Percentiles rank a stretch among this genome's conserved stretches.
Conservation (phyloP, 352 stramenopile species). For the Globisporangium acanthophoron region DNA sequence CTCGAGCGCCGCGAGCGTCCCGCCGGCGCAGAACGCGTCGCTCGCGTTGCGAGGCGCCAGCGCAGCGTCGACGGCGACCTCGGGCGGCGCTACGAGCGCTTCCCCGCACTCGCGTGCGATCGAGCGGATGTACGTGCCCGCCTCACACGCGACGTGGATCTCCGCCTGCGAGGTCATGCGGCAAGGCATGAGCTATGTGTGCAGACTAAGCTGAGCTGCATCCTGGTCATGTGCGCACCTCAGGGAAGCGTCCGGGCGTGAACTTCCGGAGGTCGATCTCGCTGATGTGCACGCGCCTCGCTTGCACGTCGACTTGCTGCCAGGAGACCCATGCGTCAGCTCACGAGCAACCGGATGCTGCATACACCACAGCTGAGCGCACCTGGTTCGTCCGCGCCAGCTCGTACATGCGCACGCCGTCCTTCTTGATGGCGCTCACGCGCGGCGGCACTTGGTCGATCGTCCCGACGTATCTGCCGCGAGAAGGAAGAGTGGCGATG, state of each 20-base stretch:
- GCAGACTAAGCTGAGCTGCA: neutral
- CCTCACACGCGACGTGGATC: slow-evolving; percentile 60
- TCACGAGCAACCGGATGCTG: no score
- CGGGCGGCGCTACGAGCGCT: slow-evolving; percentile 32
- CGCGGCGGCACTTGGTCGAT: slow-evolving; percentile 76
- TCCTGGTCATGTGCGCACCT: slow-evolving; percentile 25
- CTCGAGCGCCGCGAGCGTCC: slow-evolving; percentile 57
- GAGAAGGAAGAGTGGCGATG: neutral
- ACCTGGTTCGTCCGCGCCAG: slow-evolving; percentile 58
- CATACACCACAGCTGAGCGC: neutral
- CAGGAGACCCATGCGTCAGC: no score
- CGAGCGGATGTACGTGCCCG: slow-evolving; percentile 83
- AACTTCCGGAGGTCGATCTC: slow-evolving; percentile 57
- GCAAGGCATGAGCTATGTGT: no score
- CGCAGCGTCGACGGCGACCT: slow-evolving; percentile 13
- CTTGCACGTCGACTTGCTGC: slow-evolving; percentile 50
- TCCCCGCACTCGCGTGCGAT: slow-evolving; percentile 84
- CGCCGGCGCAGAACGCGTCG: slow-evolving; percentile 44
- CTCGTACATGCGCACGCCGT: slow-evolving; percentile 77
- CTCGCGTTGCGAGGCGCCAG: slow-evolving; percentile 23
- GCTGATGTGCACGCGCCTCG: slow-evolving; percentile 59
- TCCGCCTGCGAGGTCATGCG: slow-evolving; percentile 14
- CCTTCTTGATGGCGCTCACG: slow-evolving; percentile 75
- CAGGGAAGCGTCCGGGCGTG: slow-evolving; percentile 40
- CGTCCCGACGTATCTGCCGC: slow-evolving; percentile 56